Percentiles rank a stretch among this genome's conserved stretches.
These are phyloP conservation scores for Parascedosporium putredinis DNA, from an alignment of 2,329 filamentous ascomycete species.

Conservation along the genomic window DNA sequence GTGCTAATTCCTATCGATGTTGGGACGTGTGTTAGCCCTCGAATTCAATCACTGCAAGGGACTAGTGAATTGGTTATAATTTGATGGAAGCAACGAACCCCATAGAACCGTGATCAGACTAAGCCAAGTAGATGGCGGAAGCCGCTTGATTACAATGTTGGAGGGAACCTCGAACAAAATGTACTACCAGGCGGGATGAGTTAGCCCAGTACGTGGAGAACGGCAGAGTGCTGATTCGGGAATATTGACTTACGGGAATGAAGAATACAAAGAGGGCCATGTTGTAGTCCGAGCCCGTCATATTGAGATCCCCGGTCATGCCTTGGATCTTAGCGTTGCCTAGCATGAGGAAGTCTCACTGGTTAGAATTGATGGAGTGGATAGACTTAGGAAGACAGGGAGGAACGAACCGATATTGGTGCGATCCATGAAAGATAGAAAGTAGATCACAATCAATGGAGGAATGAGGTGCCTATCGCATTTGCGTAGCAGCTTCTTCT, in stretches of 20 bases:
- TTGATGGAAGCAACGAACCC: slow-evolving; percentile 19
- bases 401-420: slow-evolving; percentile 27
- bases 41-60: too few species aligned
- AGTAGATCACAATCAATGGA: slow-evolving; percentile 43
- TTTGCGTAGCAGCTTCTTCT: slow-evolving; percentile 27
- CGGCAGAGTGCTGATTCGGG: too few species aligned
- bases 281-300: slow-evolving; percentile 45
- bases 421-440: slow-evolving; percentile 39
- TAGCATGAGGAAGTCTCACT: not conserved
- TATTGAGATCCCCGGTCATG: slow-evolving; percentile 23
- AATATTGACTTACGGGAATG: slow-evolving; percentile 32
- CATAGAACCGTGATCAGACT: slow-evolving; percentile 47
- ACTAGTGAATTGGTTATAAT: too few species aligned
- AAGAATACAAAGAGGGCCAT: slow-evolving; percentile 53
- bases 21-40: too few species aligned
- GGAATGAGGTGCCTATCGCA: slow-evolving; percentile 30
- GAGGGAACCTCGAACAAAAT: slow-evolving; percentile 53
- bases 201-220: too few species aligned
- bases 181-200: too few species aligned
- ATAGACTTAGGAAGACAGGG: not conserved
- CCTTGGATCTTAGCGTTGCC: slow-evolving; percentile 50
- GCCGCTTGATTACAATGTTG: slow-evolving; percentile 54
- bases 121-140: slow-evolving; percentile 56
- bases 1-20: slow-evolving; percentile 31
- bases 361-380: not conserved